phyloP scores from a whole-genome alignment of 805 yeast genomes.

The Lipomyces yamadae region DNA sequence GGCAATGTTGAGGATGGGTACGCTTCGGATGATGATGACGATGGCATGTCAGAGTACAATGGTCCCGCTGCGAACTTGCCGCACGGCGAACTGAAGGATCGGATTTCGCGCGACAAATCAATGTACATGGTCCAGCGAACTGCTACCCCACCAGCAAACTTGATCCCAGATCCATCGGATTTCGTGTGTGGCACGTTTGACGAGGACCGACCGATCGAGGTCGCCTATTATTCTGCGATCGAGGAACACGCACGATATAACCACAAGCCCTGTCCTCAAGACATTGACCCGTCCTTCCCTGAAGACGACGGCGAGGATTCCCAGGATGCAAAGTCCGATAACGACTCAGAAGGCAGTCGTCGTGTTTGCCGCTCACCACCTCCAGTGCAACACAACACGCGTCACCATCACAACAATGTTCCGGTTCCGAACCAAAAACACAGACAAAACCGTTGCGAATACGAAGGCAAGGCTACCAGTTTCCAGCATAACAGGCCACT shows the following conservation, averaged over 20 bases:
- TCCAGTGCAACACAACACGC: background rate
- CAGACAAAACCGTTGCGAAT: slow-evolving; percentile 5
- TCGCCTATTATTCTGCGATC: slow-evolving; percentile 37
- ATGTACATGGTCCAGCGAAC: slow-evolving; percentile 28
- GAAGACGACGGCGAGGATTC: slow-evolving; percentile 35
- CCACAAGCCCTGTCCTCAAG: slow-evolving; percentile 37
- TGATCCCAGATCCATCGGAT: slow-evolving; percentile 41
- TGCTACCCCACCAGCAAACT: slow-evolving; percentile 36
- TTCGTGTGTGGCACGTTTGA: slow-evolving; percentile 41
- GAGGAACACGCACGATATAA: slow-evolving; percentile 26
- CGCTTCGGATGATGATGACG: slow-evolving; percentile 33
- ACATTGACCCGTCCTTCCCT: slow-evolving; percentile 42
- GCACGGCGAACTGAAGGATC: background rate
- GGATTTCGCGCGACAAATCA: background rate
- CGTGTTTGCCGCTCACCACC: slow-evolving; percentile 16
- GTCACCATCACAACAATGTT: background rate
- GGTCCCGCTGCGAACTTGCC: slow-evolving; percentile 10
- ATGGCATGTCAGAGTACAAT: slow-evolving; percentile 5
- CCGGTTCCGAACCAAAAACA: background rate
- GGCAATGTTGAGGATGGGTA: slow-evolving; percentile 33
- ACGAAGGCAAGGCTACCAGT: slow-evolving; percentile 11
- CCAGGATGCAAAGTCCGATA: slow-evolving; percentile 11
- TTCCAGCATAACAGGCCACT: slow-evolving; percentile 22
- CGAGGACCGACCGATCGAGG: slow-evolving; percentile 40
- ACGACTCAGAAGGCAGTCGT: slow-evolving; percentile 13